Evolutionary conservation across 1,284 basidiomycete genomes (phyloP).

Genomic region (Ustilago nuda): DNA sequence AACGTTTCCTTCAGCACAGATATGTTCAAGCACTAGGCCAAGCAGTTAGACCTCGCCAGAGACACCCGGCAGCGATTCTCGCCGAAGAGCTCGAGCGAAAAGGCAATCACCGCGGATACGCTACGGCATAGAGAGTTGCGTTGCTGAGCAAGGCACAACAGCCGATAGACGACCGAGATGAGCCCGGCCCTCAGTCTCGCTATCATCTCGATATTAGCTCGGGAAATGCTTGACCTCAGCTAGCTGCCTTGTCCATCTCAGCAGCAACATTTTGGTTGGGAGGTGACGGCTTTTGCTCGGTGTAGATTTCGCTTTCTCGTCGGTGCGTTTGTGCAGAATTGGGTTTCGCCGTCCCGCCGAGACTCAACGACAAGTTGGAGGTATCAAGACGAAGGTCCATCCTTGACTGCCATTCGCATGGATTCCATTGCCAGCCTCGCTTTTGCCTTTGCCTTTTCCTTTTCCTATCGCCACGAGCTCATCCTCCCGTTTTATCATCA

Average conservation of each 20-base stretch:
- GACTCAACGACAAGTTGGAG: background rate
- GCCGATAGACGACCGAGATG: slow-evolving; percentile 1
- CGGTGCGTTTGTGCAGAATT: slow-evolving; percentile 21
- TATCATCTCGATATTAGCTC: background rate
- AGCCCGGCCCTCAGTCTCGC: background rate
- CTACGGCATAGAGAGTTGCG: too few species aligned
- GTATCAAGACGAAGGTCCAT: slow-evolving; percentile 41
- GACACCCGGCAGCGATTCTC: slow-evolving; percentile 18
- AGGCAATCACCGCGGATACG: background rate
- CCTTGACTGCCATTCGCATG: background rate
- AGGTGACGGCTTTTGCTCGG: background rate
- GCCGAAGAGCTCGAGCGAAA: background rate
- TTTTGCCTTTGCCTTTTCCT: background rate
- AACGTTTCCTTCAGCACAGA: too few species aligned
- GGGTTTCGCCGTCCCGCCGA: slow-evolving; percentile 15
- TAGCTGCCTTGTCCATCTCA: too few species aligned
- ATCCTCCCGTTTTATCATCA: background rate
- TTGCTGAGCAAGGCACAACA: background rate
- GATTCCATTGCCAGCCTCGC: slow-evolving; percentile 6
- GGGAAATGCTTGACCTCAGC: too few species aligned
- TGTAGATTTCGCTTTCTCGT: slow-evolving; percentile 26
- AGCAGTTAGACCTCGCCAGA: background rate
- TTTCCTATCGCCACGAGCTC: background rate
- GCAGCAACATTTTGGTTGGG: too few species aligned
- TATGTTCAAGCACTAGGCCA: background rate